These are phyloP conservation scores for Dioscorea cayenensis DNA, from an alignment of 116 monocot species.

Conservation along the genomic window DNA sequence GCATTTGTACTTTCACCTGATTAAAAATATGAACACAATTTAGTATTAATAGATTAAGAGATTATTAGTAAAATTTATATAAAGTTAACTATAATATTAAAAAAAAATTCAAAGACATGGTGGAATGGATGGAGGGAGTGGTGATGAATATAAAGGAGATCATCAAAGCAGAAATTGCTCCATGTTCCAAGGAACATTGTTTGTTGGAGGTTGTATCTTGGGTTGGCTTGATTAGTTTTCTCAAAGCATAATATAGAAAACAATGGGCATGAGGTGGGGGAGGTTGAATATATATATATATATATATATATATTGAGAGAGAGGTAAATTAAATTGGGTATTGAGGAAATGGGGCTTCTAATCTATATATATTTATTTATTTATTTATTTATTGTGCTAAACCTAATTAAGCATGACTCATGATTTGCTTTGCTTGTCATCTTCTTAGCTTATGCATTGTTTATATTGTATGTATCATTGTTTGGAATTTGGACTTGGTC, in stretches of 20 bases:
- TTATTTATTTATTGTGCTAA: neutral
- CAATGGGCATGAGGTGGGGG: neutral
- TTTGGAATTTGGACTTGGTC: neutral
- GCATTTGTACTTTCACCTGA: too few relatives aligned
- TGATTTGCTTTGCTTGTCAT: neutral
- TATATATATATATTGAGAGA: too few relatives aligned
- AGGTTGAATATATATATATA: neutral
- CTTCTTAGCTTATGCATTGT: too few relatives aligned
- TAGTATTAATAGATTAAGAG: too few relatives aligned
- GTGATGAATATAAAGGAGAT: neutral
- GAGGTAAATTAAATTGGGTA: neutral
- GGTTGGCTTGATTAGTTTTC: neutral
- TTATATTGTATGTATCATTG: neutral
- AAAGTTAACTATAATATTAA: too few relatives aligned
- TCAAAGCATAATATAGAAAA: too few relatives aligned
- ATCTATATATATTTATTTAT: too few relatives aligned
- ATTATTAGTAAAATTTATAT: too few relatives aligned
- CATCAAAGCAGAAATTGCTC: neutral
- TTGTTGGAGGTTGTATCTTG: slow-evolving; percentile 5
- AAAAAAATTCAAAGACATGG: neutral
- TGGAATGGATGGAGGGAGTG: neutral
- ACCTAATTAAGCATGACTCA: neutral
- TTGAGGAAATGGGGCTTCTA: too few relatives aligned
- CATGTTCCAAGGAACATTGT: neutral
- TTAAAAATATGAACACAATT: too few relatives aligned